phyloP scores from a whole-genome alignment of 108 stramenopile genomes.

The Pseudonitzschia multistriata region DNA sequence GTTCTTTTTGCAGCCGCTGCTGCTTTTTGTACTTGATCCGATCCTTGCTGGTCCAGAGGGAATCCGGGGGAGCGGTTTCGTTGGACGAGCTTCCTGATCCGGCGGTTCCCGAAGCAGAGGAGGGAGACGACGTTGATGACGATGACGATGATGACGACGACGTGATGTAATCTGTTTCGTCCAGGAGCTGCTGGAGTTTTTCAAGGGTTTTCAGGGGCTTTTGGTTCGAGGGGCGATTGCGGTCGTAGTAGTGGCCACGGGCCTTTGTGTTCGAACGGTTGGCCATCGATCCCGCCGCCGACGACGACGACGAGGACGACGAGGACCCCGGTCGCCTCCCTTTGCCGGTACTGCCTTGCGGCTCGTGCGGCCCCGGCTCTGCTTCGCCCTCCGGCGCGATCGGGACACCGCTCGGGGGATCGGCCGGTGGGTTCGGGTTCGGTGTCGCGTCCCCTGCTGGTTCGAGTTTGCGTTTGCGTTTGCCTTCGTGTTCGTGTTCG shows the following conservation, averaged over 20 bases:
- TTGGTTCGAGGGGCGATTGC: conserved; percentile 12
- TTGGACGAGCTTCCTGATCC: not conserved
- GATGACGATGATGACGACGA: conserved; percentile 4
- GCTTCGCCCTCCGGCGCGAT: no score
- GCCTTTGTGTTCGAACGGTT: conserved; percentile 1
- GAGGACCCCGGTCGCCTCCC: no score
- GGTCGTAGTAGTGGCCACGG: not conserved
- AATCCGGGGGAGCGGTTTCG: not conserved
- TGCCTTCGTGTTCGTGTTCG: not conserved
- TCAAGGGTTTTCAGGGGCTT: conserved; percentile 71
- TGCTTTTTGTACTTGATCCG: conserved; percentile 66
- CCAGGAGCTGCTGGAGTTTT: conserved; percentile 81
- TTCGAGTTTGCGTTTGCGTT: no score
- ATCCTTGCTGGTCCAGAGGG: conserved; percentile 83
- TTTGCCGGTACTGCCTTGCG: no score
- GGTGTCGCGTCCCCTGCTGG: no score
- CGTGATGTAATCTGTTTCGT: conserved; percentile 84
- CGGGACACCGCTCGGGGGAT: no score
- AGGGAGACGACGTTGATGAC: not conserved
- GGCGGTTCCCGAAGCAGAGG: not conserved
- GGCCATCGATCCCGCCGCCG: no score
- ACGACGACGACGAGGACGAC: no score
- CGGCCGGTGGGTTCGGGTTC: no score
- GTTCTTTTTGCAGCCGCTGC: conserved; percentile 16
- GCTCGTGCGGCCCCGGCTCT: no score